Conservation (phyloP, 805 yeast genomes). For the Danielia oregonensis region DNA sequence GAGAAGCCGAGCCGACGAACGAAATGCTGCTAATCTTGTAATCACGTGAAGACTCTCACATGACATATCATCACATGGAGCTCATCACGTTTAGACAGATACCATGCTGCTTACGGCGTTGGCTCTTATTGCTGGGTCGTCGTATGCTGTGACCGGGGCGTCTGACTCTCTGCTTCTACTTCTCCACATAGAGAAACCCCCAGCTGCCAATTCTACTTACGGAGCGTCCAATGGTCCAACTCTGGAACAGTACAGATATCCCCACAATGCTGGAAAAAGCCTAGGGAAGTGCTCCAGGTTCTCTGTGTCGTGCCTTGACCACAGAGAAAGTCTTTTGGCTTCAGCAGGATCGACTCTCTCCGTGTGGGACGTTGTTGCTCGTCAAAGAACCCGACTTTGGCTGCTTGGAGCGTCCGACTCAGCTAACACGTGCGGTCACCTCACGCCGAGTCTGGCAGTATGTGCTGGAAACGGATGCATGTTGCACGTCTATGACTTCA, state of each 20-base stretch:
- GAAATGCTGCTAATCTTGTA: too few species aligned
- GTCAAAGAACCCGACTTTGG: neutral
- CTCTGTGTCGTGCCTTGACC: constrained; percentile 5
- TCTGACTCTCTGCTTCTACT: constrained; percentile 11
- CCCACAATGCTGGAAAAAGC: neutral
- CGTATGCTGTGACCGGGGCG: constrained; percentile 11
- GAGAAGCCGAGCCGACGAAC: too few species aligned
- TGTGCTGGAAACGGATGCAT: constrained; percentile 14
- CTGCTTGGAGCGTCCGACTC: constrained; percentile 5
- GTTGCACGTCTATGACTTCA: constrained; percentile 13
- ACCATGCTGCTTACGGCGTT: too few species aligned
- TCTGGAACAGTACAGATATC: too few species aligned
- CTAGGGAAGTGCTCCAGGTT: constrained; percentile 16
- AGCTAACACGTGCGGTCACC: constrained; percentile 8
- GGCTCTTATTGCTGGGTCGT: too few species aligned
- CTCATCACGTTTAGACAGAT: too few species aligned
- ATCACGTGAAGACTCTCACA: too few species aligned
- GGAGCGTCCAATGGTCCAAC: too few species aligned
- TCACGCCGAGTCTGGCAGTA: constrained; percentile 2
- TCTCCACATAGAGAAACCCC: constrained; percentile 1
- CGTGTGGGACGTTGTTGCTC: constrained; percentile 13
- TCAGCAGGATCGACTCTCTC: constrained; percentile 10
- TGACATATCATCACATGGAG: too few species aligned
- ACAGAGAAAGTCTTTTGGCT: neutral
- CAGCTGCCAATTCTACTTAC: too few species aligned